These are phyloP conservation scores for Aspergillus sp. DNA, from an alignment of 2,329 filamentous ascomycete genomes.

Conservation along the genomic window DNA sequence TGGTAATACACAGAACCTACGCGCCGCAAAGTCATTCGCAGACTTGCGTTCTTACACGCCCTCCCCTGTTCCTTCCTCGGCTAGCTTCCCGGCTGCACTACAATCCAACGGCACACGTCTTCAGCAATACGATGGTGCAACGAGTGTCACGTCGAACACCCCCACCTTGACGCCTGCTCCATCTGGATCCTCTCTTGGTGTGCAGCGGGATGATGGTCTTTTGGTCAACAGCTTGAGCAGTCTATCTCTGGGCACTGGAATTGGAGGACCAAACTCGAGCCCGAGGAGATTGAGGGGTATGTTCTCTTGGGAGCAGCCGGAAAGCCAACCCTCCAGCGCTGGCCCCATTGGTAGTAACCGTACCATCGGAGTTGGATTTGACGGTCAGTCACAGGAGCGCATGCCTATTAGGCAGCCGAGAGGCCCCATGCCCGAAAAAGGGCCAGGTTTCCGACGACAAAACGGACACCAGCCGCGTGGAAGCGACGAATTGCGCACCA, in stretches of 20 bases:
- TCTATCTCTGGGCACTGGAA: slow-evolving; percentile 56
- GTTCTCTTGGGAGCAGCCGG: slow-evolving; percentile 60
- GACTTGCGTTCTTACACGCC: slow-evolving; percentile 94
- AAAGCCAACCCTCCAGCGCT: slow-evolving; percentile 47
- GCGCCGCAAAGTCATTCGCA: slow-evolving; percentile 93
- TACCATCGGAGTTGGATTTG: slow-evolving; percentile 59
- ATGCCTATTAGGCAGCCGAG: slow-evolving; percentile 62
- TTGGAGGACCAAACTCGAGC: slow-evolving; percentile 50
- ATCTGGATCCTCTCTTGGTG: slow-evolving; percentile 47
- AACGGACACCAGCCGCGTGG: slow-evolving; percentile 63
- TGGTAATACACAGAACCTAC: slow-evolving; percentile 73
- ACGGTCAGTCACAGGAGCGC: slow-evolving; percentile 55
- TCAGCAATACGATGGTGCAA: slow-evolving; percentile 55
- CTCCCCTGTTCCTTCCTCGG: slow-evolving; percentile 84
- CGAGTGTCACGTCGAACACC: slow-evolving; percentile 61
- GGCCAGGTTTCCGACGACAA: slow-evolving; percentile 58
- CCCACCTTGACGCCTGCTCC: slow-evolving; percentile 65
- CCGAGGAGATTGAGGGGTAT: slow-evolving; percentile 60
- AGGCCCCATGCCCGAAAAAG: slow-evolving; percentile 61
- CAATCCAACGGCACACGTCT: slow-evolving; percentile 63
- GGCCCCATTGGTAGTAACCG: slow-evolving; percentile 66
- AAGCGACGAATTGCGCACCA: slow-evolving; percentile 63
- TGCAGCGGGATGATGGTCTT: slow-evolving; percentile 57
- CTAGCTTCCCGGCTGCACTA: slow-evolving; percentile 75
- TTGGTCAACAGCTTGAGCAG: slow-evolving; percentile 64